Evolutionary conservation across 2,329 filamentous ascomycete genomes (phyloP), one percentile per base, ranked within the genome.

Genomic region (Ilyonectria sp.): DNA sequence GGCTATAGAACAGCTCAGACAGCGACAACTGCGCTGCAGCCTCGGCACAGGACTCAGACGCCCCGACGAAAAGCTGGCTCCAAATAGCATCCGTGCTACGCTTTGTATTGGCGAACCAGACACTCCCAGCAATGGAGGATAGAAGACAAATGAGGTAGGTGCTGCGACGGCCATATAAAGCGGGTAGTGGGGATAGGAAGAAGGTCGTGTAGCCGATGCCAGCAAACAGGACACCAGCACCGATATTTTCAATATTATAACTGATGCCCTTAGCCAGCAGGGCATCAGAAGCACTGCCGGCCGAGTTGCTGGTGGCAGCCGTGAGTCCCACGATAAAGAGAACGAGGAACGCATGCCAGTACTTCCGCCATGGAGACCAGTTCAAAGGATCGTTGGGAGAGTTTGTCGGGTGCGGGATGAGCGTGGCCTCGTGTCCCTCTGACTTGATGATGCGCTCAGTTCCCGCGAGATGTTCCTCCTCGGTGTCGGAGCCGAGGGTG

Each of bases 1-100:
- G 63, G 43, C 63, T 65, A 43, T 60, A 65, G 56, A 65, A 65
- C 21, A 65, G 31, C 43, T 65, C 63, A 15, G 56, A 65, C n/a
- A 65, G 63, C 11, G 63, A 65, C 19, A 65, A 23, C 43, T 65
- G 63, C 15, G 63, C 63, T 3, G 63, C 63, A n/a, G 63, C 63
- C 50, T 65, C 63, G 23, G 63, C 63, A 35, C 63, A 65, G 5
- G 56, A 60, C 43, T 65, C 63, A 17, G 63, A 65, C 4, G 63
- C 63, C 17, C 63, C 63, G 26, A 65, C 63, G 31, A 65, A 65
- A 10, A 65, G 63, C 56, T 65, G 63, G n/a, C 63, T 65, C 63
- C 63, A 65, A 21, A 65, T 60, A n/a, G 63, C 63, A 56, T 65
- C 63, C 17, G 63, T 55, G 8, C 19, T 21, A 13, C 17, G 40